Evolutionary conservation across 257 asterid genomes (phyloP), one percentile per base, ranked within the genome.

Genomic region (Oldenlandia corymbosa): DNA sequence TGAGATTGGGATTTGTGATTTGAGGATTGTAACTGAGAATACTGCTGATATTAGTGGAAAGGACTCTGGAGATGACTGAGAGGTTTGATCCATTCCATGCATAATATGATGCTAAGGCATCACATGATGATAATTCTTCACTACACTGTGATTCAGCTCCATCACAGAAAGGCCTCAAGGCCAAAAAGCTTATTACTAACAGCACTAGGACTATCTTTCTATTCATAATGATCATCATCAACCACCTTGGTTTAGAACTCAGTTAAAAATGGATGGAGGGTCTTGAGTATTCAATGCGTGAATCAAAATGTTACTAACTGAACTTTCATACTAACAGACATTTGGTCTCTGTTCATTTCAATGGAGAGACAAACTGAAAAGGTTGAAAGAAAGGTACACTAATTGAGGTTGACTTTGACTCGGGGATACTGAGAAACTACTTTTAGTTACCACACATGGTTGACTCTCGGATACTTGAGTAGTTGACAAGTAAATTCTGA

Each of bases 41-140:
- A 26, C n/a, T n/a, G 66, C 27, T 23, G 24, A 79, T 52, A 37
- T 88, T 34, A 59, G 88, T 85, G 0, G 82, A 73, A 37, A 88
- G 77, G 17, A 62, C 37, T 0, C 51, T 23, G 54, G 95, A 70
- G 27, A 85, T 80, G 71, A 78, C 59, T 54, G 87, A 74, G 62
- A 88, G 88, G 50, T 66, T 80, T 10, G 83, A 5, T 6, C 83
- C 85, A 8, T 48, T 1, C 91, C 87, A 79, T 32, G 68, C 17
- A 66, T 85, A 83, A 36, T 79, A 85, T 0, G 95, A 88, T 64
- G 94, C 95, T 75, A 88, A 71, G 2, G 95, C 85, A 11, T 73
- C 70, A 49, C 91, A 85, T n/a, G n/a, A n/a, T n/a, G n/a, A n/a
- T n/a, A n/a, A n/a, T 1, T 50, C 72, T 26, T 69, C 41, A 59